A percentile compares a stretch with the other conserved stretches of the same genome.
Evolutionary conservation across 768 basidiomycete species (phyloP).

Genomic region (Kondoa subrosea): DNA sequence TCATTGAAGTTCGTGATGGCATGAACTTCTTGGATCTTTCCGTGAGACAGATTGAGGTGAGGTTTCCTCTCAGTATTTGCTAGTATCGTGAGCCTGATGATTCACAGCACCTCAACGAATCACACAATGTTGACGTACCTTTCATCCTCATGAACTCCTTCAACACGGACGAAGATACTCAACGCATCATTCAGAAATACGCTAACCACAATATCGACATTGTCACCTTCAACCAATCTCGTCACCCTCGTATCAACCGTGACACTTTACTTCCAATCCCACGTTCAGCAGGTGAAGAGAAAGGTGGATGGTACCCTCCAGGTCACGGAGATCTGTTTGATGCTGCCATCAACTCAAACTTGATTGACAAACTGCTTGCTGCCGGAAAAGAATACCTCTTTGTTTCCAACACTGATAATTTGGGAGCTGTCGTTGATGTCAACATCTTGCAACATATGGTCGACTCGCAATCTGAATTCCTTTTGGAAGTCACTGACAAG

Average conservation of each 20-base stretch:
- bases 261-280: slow-evolving; percentile 75
- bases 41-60: slow-evolving; percentile 73
- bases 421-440: slow-evolving; percentile 78
- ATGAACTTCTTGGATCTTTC: slow-evolving; percentile 65
- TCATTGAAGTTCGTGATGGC: slow-evolving; percentile 89
- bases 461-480: slow-evolving; percentile 21
- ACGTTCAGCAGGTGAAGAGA: slow-evolving; percentile 58
- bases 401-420: slow-evolving; percentile 90
- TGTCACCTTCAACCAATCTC: slow-evolving; percentile 48
- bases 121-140: slow-evolving; percentile 71
- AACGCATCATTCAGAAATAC: slow-evolving; percentile 92
- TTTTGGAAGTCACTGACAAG: slow-evolving; percentile 63
- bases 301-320: slow-evolving; percentile 88
- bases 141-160: slow-evolving; percentile 98
- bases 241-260: slow-evolving; percentile 82
- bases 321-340: slow-evolving; percentile 95
- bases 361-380: slow-evolving; percentile 69
- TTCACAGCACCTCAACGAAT: slow-evolving; percentile 59
- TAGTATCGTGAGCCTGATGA: slow-evolving; percentile 1
- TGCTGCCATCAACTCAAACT: slow-evolving; percentile 72
- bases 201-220: slow-evolving; percentile 86
- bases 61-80: slow-evolving; percentile 10
- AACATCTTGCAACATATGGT: slow-evolving; percentile 56
- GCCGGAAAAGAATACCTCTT: slow-evolving; percentile 96
- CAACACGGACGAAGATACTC: slow-evolving; percentile 92